phyloP scores from a whole-genome alignment of 345 rosid species.

The Linum lewisii region DNA sequence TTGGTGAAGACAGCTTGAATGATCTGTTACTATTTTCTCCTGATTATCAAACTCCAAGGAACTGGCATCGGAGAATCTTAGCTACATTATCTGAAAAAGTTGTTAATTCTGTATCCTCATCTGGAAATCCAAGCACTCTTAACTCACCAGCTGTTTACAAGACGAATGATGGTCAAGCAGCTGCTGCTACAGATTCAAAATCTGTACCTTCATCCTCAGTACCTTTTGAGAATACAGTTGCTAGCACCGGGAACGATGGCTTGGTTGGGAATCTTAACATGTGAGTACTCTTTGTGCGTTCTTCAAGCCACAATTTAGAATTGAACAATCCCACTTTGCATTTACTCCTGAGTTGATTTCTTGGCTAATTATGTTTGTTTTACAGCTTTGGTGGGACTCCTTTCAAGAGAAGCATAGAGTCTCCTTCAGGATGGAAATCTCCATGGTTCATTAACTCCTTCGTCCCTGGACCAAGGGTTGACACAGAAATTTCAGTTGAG shows the following conservation, averaged over 20 bases:
- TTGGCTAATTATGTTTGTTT: slow-evolving; percentile 14
- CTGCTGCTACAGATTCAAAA: slow-evolving; percentile 22
- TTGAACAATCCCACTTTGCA: not conserved
- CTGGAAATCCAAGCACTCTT: slow-evolving; percentile 37
- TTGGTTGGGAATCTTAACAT: slow-evolving; percentile 46
- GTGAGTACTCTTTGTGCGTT: slow-evolving; percentile 32
- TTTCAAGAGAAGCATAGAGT: slow-evolving; percentile 70
- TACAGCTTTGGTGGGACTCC: slow-evolving; percentile 86
- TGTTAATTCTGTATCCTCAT: slow-evolving; percentile 30
- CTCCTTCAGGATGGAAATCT: slow-evolving; percentile 98
- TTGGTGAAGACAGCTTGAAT: slow-evolving; percentile 43
- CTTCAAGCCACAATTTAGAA: not conserved
- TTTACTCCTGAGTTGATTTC: slow-evolving; percentile 1
- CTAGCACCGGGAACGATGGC: slow-evolving; percentile 31
- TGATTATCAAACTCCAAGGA: slow-evolving; percentile 41
- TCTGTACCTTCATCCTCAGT: slow-evolving; percentile 30
- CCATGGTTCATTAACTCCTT: slow-evolving; percentile 86
- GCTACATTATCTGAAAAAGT: slow-evolving; percentile 33
- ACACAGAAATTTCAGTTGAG: slow-evolving; percentile 85
- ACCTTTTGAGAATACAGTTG: slow-evolving; percentile 24
- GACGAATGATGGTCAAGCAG: slow-evolving; percentile 37
- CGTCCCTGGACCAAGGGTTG: slow-evolving; percentile 67
- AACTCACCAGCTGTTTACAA: slow-evolving; percentile 41
- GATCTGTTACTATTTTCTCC: slow-evolving; percentile 49
- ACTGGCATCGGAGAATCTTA: slow-evolving; percentile 28